These are phyloP conservation scores for Trametes elegans DNA, from an alignment of 768 basidiomycete species.

Conservation along the genomic window DNA sequence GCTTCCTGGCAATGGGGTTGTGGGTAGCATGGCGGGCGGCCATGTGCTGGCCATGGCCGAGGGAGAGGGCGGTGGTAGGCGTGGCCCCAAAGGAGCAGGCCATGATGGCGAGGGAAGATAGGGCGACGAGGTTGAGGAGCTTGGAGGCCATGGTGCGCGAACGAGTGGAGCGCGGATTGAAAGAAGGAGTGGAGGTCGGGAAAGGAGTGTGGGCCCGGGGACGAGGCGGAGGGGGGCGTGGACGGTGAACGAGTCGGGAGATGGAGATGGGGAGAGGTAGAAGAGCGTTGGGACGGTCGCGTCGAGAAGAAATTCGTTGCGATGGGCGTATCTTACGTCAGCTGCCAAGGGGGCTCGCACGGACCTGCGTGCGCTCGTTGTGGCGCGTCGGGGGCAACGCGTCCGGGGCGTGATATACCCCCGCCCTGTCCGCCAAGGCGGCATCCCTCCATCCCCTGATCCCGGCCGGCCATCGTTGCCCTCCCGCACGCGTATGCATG, in stretches of 20 bases:
- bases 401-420: no score
- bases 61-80: conserved; percentile 50
- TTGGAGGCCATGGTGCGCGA: conserved; percentile 36
- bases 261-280: conserved; percentile 6
- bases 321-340: conserved; percentile 23
- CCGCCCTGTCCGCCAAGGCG: not conserved
- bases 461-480: conserved; percentile 1
- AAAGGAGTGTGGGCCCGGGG: conserved; percentile 32
- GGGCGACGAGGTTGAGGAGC: conserved; percentile 55
- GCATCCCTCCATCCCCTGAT: not conserved
- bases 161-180: conserved; percentile 4
- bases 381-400: no score
- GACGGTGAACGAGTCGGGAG: conserved; percentile 17
- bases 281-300: conserved; percentile 2
- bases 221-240: conserved; percentile 12
- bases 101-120: conserved; percentile 57
- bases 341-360: conserved; percentile 24
- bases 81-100: conserved; percentile 46
- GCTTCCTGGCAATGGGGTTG: conserved; percentile 46
- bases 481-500: not conserved
- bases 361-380: conserved; percentile 11
- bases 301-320: conserved; percentile 17
- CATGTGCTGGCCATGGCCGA: conserved; percentile 23
- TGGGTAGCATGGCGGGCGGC: conserved; percentile 42
- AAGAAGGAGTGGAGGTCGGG: conserved; percentile 25